These are phyloP conservation scores for Teunomyces kruisii DNA, from an alignment of 805 yeast species.

Conservation along the genomic window DNA sequence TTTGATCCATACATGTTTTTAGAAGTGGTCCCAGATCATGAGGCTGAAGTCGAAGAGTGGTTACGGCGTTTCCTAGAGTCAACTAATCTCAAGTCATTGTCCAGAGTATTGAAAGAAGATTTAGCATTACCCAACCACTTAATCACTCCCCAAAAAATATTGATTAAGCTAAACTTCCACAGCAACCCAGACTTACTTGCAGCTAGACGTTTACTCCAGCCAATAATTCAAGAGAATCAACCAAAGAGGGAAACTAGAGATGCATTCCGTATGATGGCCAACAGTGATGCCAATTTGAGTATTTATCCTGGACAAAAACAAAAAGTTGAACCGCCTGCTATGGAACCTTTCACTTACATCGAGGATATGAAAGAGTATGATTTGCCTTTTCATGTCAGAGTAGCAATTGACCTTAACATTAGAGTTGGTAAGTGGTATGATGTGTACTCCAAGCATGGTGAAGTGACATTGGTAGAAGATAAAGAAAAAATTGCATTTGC, in stretches of 20 bases:
- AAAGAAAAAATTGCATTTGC: constrained; percentile 87
- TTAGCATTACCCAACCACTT: constrained; percentile 81
- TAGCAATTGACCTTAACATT: constrained; percentile 83
- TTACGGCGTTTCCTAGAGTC: constrained; percentile 66
- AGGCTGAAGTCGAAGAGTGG: constrained; percentile 83
- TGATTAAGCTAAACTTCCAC: constrained; percentile 70
- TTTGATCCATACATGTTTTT: constrained; percentile 87
- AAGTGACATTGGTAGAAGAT: constrained; percentile 55
- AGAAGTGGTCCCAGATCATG: constrained; percentile 58
- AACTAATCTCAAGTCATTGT: constrained; percentile 51
- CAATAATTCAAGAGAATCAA: constrained; percentile 69
- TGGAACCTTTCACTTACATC: constrained; percentile 63
- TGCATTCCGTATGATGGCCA: constrained; percentile 59
- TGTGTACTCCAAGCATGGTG: constrained; percentile 63
- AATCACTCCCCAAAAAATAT: constrained; percentile 64
- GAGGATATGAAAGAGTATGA: constrained; percentile 90
- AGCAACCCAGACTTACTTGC: constrained; percentile 71
- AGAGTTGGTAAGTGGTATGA: constrained; percentile 97
- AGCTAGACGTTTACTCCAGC: constrained; percentile 68
- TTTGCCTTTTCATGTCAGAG: constrained; percentile 95
- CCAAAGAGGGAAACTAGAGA: constrained; percentile 61
- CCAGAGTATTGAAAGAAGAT: constrained; percentile 72
- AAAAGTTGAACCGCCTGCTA: constrained; percentile 12
- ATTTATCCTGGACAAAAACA: not conserved
- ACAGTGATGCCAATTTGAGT: constrained; percentile 19